phyloP scores from a whole-genome alignment of 2,329 filamentous ascomycete genomes.

The Peltaster fructicola region DNA sequence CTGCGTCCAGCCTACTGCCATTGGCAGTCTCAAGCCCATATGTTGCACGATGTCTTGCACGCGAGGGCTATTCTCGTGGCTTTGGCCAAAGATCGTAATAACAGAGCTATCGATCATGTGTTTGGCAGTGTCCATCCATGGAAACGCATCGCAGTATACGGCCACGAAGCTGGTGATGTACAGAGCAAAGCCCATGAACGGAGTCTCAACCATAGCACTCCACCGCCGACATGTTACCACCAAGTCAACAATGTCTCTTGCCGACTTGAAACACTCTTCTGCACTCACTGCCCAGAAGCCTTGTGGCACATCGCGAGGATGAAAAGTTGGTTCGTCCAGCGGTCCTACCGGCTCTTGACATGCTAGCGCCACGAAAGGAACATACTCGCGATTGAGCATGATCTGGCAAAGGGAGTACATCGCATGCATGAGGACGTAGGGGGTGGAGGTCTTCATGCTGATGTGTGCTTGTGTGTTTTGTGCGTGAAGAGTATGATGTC shows the following conservation, averaged over 20 bases:
- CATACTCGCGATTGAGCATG: constrained; percentile 50
- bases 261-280: constrained; percentile 43
- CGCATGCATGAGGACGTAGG: constrained; percentile 50
- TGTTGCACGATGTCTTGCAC: constrained; percentile 33
- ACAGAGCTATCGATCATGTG: constrained; percentile 25
- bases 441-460: constrained; percentile 42
- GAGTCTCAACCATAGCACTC: constrained; percentile 47
- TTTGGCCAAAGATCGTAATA: constrained; percentile 12
- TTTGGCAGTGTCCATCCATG: constrained; percentile 44
- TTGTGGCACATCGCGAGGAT: constrained; percentile 28
- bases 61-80: constrained; percentile 29
- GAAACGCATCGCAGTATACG: constrained; percentile 49
- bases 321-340: constrained; percentile 40
- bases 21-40: constrained; percentile 35
- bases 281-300: constrained; percentile 48
- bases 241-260: constrained; percentile 45
- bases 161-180: constrained; percentile 49
- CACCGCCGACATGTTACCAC: constrained; percentile 43
- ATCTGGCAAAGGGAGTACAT: constrained; percentile 48
- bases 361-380: constrained; percentile 45
- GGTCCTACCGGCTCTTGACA: constrained; percentile 36
- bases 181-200: constrained; percentile 47
- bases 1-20: constrained; percentile 38
- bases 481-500: constrained; percentile 38
- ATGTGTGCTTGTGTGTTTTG: constrained; percentile 50